Conservation (phyloP, 306 rosid genomes). For the Malus sylvestris region DNA sequence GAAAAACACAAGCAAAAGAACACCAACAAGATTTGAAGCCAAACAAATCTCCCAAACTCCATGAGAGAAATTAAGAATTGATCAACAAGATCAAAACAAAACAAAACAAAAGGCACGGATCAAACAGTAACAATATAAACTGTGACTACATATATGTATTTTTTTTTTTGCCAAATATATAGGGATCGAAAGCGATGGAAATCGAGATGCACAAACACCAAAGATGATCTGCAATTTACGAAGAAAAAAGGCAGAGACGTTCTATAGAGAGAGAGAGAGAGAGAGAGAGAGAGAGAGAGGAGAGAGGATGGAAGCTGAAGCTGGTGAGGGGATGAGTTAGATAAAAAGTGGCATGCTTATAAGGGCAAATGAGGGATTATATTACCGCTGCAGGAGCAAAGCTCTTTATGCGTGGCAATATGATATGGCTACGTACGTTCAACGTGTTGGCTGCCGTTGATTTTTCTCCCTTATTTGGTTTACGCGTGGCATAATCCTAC, state of each 20-base stretch:
- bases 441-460: background rate
- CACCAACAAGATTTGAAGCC: background rate
- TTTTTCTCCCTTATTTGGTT: background rate
- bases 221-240: background rate
- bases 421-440: background rate
- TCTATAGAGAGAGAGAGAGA: background rate
- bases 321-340: background rate
- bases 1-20: slow-evolving; percentile 17
- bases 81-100: background rate
- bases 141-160: background rate
- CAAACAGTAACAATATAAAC: background rate
- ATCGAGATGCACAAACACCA: background rate
- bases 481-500: slow-evolving; percentile 13
- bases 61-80: slow-evolving; percentile 7
- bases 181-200: background rate
- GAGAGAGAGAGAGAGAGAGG: background rate
- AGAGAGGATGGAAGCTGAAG: background rate
- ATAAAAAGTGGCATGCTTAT: background rate
- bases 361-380: background rate
- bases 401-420: background rate
- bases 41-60: slow-evolving; percentile 29
- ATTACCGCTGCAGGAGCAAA: slow-evolving; percentile 7
- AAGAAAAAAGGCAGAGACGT: background rate
- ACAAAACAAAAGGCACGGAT: background rate
- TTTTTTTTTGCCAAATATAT: background rate